phyloP scores from a whole-genome alignment of 768 basidiomycete genomes.

The Mrakia blollopis region DNA sequence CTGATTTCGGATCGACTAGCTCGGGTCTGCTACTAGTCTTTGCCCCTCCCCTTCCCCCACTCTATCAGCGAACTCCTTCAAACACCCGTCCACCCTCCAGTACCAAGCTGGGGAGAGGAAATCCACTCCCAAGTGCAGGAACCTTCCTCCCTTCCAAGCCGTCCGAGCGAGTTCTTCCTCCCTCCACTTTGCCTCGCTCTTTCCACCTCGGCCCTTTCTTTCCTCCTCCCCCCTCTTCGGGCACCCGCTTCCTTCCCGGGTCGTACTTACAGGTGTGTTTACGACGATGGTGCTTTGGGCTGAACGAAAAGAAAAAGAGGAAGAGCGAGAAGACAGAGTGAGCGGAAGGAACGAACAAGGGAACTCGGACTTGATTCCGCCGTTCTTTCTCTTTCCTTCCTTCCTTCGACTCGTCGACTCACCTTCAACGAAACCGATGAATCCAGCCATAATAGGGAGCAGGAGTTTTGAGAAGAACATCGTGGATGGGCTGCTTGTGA shows the following conservation, averaged over 20 bases:
- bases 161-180: not conserved
- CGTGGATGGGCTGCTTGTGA: not conserved
- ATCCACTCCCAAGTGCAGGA: not conserved
- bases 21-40: no score
- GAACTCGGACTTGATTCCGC: not conserved
- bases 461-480: not conserved
- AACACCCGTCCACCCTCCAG: no score
- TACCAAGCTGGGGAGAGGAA: not conserved
- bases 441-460: not conserved
- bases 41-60: no score
- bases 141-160: not conserved
- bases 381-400: not conserved
- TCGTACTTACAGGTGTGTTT: not conserved
- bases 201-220: not conserved
- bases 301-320: not conserved
- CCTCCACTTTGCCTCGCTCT: not conserved
- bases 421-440: conserved; percentile 2
- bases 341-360: not conserved
- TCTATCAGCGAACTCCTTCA: no score
- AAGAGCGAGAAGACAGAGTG: not conserved
- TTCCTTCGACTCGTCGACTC: not conserved
- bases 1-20: no score
- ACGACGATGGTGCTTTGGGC: not conserved
- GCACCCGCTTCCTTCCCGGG: no score
- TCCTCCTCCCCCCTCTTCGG: not conserved